Evolutionary conservation across 164 flowering plant species (phyloP).

Genomic region (Stephania japonica): DNA sequence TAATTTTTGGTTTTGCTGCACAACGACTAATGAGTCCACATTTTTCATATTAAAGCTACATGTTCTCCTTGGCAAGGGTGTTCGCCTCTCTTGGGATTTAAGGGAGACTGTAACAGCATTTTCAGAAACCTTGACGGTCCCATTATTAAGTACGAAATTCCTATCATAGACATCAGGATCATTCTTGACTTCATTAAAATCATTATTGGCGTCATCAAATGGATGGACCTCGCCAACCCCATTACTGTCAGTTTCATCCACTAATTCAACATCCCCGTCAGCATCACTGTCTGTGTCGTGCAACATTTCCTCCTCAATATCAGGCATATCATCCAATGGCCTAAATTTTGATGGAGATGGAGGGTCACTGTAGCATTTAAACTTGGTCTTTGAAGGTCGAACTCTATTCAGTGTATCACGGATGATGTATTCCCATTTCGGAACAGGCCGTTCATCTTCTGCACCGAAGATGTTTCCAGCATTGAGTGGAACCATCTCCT

Average conservation of each 20-base stretch:
- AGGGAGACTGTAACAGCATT: constrained; percentile 15
- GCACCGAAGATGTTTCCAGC: constrained; percentile 94
- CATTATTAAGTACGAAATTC: constrained; percentile 6
- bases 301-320: constrained; percentile 57
- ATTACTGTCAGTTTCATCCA: constrained; percentile 64
- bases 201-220: constrained; percentile 44
- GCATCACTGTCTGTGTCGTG: constrained; percentile 56
- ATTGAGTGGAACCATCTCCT: constrained; percentile 93
- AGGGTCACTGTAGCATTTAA: constrained; percentile 73
- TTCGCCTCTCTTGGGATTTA: constrained; percentile 25
- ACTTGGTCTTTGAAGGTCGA: constrained; percentile 37
- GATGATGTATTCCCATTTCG: constrained; percentile 76
- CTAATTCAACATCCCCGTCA: constrained; percentile 57
- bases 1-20: constrained; percentile 27
- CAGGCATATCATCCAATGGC: constrained; percentile 64
- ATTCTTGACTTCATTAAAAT: constrained; percentile 25
- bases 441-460: constrained; percentile 73
- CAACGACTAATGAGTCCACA: constrained; percentile 20
- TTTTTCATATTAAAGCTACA: constrained; percentile 40
- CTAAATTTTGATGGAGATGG: constrained; percentile 88
- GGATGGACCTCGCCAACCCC: constrained; percentile 59
- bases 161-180: constrained; percentile 14
- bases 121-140: constrained; percentile 18
- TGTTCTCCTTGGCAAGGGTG: constrained; percentile 49
- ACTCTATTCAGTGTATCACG: constrained; percentile 64